Evolutionary conservation across 1,284 basidiomycete species (phyloP).

Genomic region (Ustilago tritici): DNA sequence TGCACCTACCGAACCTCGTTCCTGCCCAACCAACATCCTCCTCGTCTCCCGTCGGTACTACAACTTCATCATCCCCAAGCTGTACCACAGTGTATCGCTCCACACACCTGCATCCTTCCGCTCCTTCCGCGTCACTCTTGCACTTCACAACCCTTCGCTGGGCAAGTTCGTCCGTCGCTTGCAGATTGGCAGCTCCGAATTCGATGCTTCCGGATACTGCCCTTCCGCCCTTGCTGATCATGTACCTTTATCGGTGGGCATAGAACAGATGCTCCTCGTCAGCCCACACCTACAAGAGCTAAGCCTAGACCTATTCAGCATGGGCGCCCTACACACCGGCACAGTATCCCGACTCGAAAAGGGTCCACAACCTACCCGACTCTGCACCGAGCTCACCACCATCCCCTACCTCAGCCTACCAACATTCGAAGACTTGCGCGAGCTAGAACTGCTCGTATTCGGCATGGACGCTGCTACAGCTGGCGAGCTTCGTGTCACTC

Average conservation of each 20-base stretch:
- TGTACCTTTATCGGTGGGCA: slow-evolving; percentile 40
- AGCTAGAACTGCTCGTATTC: slow-evolving; percentile 57
- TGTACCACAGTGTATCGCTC: slow-evolving; percentile 53
- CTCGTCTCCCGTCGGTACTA: slow-evolving; percentile 49
- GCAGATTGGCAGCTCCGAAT: slow-evolving; percentile 46
- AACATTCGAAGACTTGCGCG: slow-evolving; percentile 48
- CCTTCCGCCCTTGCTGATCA: slow-evolving; percentile 50
- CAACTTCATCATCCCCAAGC: slow-evolving; percentile 36
- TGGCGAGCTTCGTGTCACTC: slow-evolving; percentile 33
- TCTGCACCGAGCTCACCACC: slow-evolving; percentile 57
- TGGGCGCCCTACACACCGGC: slow-evolving; percentile 48
- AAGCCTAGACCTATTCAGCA: slow-evolving; percentile 57
- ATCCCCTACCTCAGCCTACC: slow-evolving; percentile 56
- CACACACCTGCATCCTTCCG: slow-evolving; percentile 43
- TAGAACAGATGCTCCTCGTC: slow-evolving; percentile 60
- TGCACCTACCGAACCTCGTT: slow-evolving; percentile 34
- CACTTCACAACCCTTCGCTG: slow-evolving; percentile 55
- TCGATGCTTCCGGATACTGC: slow-evolving; percentile 56
- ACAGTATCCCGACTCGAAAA: slow-evolving; percentile 40
- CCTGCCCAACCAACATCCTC: slow-evolving; percentile 45
- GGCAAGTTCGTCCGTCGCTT: slow-evolving; percentile 40
- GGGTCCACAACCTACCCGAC: slow-evolving; percentile 37
- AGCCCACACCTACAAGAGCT: slow-evolving; percentile 47
- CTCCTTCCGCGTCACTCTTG: slow-evolving; percentile 45
- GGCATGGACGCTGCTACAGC: slow-evolving; percentile 50